Percentiles rank a stretch among this genome's conserved stretches.
These are phyloP conservation scores for Dalbergia oliveri DNA, from an alignment of 306 rosid species.

Conservation along the genomic window DNA sequence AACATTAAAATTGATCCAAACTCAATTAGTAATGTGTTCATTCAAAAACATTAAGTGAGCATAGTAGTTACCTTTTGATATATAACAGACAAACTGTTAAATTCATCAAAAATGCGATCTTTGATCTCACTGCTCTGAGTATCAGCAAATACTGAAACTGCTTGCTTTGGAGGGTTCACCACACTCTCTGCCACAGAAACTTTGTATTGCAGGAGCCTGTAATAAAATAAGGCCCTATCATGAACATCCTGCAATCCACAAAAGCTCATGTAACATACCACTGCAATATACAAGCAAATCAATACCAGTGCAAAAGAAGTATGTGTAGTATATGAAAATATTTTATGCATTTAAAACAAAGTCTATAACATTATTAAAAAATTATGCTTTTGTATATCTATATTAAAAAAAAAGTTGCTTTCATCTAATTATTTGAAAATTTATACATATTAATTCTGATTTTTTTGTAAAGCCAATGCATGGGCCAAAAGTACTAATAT, in stretches of 20 bases:
- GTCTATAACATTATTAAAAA: too few relatives aligned
- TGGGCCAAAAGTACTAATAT: background rate
- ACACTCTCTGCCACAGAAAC: conserved; percentile 85
- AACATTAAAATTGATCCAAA: conserved; percentile 27
- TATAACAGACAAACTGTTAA: conserved; percentile 94
- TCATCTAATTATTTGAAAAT: too few relatives aligned
- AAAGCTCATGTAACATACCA: conserved; percentile 50
- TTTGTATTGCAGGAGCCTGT: conserved; percentile 88
- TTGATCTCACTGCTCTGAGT: conserved; percentile 97
- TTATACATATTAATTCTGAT: too few relatives aligned
- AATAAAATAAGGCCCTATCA: conserved; percentile 95
- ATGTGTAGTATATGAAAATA: too few relatives aligned
- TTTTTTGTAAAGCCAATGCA: too few relatives aligned
- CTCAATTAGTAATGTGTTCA: background rate
- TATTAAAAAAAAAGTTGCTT: too few relatives aligned
- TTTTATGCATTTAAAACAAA: too few relatives aligned
- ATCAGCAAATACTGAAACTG: conserved; percentile 99
- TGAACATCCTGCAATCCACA: conserved; percentile 92
- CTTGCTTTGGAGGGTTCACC: conserved; percentile 99
- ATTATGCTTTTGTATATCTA: too few relatives aligned
- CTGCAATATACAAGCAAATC: conserved; percentile 33
- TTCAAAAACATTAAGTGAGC: conserved; percentile 14
- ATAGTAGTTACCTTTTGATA: conserved; percentile 78
- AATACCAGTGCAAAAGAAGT: too few relatives aligned
- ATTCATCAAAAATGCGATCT: conserved; percentile 97